Conservation (phyloP, 1,284 basidiomycete genomes). For the Grifola frondosa region DNA sequence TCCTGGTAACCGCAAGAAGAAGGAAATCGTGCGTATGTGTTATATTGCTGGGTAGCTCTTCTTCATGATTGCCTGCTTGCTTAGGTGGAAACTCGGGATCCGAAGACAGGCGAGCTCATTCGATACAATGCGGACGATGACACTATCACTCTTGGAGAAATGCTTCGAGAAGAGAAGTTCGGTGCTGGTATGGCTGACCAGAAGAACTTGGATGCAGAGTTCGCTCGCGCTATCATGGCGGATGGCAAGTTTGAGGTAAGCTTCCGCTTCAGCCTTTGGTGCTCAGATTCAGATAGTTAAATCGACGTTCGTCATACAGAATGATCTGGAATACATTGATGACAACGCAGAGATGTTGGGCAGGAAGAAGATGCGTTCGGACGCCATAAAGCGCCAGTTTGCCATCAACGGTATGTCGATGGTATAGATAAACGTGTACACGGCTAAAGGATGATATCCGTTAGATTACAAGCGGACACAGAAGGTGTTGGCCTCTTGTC, state of each 20-base stretch:
- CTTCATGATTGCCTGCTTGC: constrained; percentile 6
- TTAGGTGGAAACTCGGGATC: constrained; percentile 89
- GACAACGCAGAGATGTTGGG: constrained; percentile 94
- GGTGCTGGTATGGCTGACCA: constrained; percentile 86
- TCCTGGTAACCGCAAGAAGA: constrained; percentile 77
- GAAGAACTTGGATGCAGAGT: constrained; percentile 89
- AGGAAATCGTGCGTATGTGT: constrained; percentile 59
- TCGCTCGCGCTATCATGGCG: constrained; percentile 83
- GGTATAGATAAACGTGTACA: too few species aligned
- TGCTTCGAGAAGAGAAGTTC: constrained; percentile 91
- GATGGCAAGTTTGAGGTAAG: constrained; percentile 85
- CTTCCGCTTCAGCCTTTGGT: constrained; percentile 10
- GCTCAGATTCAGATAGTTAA: too few species aligned
- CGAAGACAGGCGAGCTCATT: constrained; percentile 83
- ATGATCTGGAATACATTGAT: constrained; percentile 92
- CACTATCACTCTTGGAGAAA: constrained; percentile 80
- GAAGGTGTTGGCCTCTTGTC: constrained; percentile 84
- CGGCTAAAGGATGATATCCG: too few species aligned
- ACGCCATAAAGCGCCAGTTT: constrained; percentile 95
- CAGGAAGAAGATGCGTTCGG: constrained; percentile 91
- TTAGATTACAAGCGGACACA: constrained; percentile 94
- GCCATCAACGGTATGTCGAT: constrained; percentile 81
- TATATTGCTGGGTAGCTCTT: background rate
- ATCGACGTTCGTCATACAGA: constrained; percentile 51
- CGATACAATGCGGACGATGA: constrained; percentile 91